A percentile compares a stretch with the other conserved stretches of the same genome.
Evolutionary conservation across 441 rosid species (phyloP).

Genomic region (Pelargonium myrrhifolium): DNA sequence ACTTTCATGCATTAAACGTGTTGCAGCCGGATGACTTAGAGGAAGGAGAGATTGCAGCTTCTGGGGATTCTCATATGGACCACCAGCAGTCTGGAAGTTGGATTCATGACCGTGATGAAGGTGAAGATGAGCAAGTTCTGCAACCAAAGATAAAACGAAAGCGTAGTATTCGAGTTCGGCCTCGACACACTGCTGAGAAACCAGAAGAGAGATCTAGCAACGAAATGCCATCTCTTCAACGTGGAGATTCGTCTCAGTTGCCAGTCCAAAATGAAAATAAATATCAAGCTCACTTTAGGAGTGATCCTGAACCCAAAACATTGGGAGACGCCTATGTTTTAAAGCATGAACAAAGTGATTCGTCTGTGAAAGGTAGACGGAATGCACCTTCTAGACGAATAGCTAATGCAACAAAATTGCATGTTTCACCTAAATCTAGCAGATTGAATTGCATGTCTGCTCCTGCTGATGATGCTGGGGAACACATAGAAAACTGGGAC

Average conservation of each 20-base stretch:
- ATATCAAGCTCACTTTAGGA: conserved; percentile 57
- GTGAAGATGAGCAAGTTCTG: conserved; percentile 95
- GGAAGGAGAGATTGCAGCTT: conserved; percentile 93
- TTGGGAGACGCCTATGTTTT: conserved; percentile 37
- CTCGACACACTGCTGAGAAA: conserved; percentile 71
- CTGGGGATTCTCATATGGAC: conserved; percentile 90
- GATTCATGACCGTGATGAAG: conserved; percentile 91
- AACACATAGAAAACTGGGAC: conserved; percentile 69
- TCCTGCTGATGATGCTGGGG: conserved; percentile 51
- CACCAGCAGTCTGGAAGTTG: conserved; percentile 94
- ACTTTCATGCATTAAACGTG: conserved; percentile 20
- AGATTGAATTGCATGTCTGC: conserved; percentile 45
- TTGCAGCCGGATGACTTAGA: conserved; percentile 84
- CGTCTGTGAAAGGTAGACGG: conserved; percentile 51
- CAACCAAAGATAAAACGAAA: conserved; percentile 95
- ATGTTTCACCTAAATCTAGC: conserved; percentile 61
- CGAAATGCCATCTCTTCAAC: conserved; percentile 43
- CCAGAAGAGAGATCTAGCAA: conserved; percentile 44
- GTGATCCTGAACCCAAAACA: conserved; percentile 41
- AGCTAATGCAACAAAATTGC: conserved; percentile 62
- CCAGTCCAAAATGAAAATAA: conserved; percentile 54
- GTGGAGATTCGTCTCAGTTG: conserved; percentile 42
- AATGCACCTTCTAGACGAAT: conserved; percentile 59
- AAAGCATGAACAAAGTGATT: conserved; percentile 67
- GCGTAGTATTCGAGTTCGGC: conserved; percentile 88